Base-by-base conservation (phyloP, 2,329 filamentous ascomycete species). In the Paraphaeosphaeria minitans region DNA sequence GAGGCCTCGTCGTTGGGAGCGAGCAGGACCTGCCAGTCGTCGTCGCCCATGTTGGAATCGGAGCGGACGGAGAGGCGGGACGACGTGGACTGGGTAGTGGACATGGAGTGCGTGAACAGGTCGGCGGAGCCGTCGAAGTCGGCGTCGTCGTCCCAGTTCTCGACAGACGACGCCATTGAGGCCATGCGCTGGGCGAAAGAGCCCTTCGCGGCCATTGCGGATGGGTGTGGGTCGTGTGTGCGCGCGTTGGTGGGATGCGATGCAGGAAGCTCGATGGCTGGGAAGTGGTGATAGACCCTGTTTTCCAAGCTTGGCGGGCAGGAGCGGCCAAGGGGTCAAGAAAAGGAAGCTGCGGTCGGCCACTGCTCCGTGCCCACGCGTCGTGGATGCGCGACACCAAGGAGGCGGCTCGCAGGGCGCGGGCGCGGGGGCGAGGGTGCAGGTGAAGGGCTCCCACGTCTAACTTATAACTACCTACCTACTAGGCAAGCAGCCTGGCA, bases 11-110 rank as follows among this genome's bases (percentile, higher is more conserved):
- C 93, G 73, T 95, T 90, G 50, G 89, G 91, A 2, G 92, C 88
- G 31, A 98, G 81, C 66, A 94, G 86, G 22, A 98, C 85, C 68
- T 97, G 92, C 82, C 89, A 93, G 77, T 97, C 92, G 70, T 97
- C 92, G 70, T 96, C 92, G 61, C 88, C 90, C 61, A 78, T 82
- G 56, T 85, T 85, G 64, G 92, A 85, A 72, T 96, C 93, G 55
- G 92, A 97, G 68, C 89, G 89, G 68, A 91, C 86, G 19, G 93
- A 96, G 69, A 92, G 86, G 67, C 91, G 89, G 58, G 91, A 96
- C 1, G 93, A 97, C 56, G 90, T 87, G 19, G 77, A 91, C 82
- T 91, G 88, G 55, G 84, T 84, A 21, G 90, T 88, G 69, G 91
- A 86, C 66, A 89, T 80, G 69, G 92, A 88, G 76, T 90, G 87